phyloP scores from a whole-genome alignment of 2,329 filamentous ascomycete species.

The Ophiostoma montium region DNA sequence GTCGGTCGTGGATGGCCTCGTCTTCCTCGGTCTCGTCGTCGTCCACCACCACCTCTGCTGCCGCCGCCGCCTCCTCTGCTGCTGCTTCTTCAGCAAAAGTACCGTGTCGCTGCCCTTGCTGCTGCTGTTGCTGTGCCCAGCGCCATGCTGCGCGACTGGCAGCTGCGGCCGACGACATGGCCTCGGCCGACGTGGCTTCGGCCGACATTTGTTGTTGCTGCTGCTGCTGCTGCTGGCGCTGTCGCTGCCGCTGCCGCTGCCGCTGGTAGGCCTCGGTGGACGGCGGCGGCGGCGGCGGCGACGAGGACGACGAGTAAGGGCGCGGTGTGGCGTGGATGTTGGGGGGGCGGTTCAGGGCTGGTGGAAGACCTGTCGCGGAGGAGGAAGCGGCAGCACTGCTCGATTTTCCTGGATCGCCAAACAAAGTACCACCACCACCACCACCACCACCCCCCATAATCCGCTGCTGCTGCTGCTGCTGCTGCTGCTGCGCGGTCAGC shows the following conservation, averaged over 20 bases:
- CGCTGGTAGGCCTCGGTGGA: background rate
- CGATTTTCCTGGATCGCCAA: background rate
- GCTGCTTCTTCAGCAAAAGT: background rate
- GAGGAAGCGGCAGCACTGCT: background rate
- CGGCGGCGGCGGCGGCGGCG: slow-evolving; percentile 4
- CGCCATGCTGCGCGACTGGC: slow-evolving; percentile 6
- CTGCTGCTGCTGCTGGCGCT: slow-evolving; percentile 3
- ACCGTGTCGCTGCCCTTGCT: slow-evolving; percentile 7
- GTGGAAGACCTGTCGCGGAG: too few relatives aligned
- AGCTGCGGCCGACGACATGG: slow-evolving; percentile 6
- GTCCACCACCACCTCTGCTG: background rate
- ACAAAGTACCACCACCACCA: background rate
- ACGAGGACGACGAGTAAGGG: slow-evolving; percentile 1
- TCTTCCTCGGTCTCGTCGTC: slow-evolving; percentile 1
- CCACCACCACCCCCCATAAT: background rate
- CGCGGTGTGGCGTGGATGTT: background rate
- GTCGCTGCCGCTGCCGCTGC: background rate
- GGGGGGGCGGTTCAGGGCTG: too few relatives aligned
- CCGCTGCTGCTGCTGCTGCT: background rate
- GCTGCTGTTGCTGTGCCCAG: slow-evolving; percentile 6
- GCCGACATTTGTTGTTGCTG: slow-evolving; percentile 1
- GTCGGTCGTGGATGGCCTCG: background rate
- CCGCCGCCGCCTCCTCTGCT: background rate
- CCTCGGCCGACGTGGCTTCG: slow-evolving; percentile 4
- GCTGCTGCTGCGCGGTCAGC: background rate